A percentile compares a stretch with the other conserved stretches of the same genome.
Evolutionary conservation across 352 stramenopile genomes (phyloP).

Genomic region (Phytophthora aleatoria): DNA sequence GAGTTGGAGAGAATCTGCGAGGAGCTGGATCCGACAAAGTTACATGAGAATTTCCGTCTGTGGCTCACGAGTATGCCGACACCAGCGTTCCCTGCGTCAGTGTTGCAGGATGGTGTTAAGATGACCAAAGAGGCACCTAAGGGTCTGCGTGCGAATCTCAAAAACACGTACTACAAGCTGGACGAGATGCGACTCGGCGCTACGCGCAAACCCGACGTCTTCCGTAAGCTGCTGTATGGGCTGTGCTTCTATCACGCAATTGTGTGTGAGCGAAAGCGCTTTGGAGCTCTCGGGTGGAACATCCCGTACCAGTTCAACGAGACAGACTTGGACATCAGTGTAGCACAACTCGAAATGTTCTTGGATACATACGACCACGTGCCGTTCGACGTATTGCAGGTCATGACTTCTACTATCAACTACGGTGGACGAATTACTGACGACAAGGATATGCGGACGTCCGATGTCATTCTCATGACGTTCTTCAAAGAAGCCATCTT

Average conservation of each 20-base stretch:
- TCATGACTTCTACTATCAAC: constrained; percentile 95
- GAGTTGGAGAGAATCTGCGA: constrained; percentile 96
- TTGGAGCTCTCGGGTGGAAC: constrained; percentile 96
- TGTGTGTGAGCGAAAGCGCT: constrained; percentile 94
- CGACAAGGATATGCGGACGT: constrained; percentile 93
- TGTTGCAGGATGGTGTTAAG: constrained; percentile 97
- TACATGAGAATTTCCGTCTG: constrained; percentile 94
- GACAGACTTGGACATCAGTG: constrained; percentile 91
- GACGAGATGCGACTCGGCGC: constrained; percentile 86
- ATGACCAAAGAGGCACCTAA: constrained; percentile 97
- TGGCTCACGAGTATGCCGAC: constrained; percentile 94
- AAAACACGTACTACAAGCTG: constrained; percentile 95
- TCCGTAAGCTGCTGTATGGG: constrained; percentile 95
- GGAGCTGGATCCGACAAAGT: constrained; percentile 79
- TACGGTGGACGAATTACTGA: constrained; percentile 95
- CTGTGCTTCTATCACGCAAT: constrained; percentile 93
- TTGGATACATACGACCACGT: constrained; percentile 88
- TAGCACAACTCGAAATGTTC: constrained; percentile 91
- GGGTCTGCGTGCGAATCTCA: constrained; percentile 93
- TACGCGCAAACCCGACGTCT: constrained; percentile 90
- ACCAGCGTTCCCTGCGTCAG: constrained; percentile 87
- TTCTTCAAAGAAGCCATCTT: constrained; percentile 90
- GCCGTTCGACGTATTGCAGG: constrained; percentile 89
- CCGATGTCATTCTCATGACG: constrained; percentile 90
- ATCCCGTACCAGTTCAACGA: constrained; percentile 98